Evolutionary conservation across 1,139 yeast genomes (phyloP).

Genomic region (Lodderomyces parapsilosis): DNA sequence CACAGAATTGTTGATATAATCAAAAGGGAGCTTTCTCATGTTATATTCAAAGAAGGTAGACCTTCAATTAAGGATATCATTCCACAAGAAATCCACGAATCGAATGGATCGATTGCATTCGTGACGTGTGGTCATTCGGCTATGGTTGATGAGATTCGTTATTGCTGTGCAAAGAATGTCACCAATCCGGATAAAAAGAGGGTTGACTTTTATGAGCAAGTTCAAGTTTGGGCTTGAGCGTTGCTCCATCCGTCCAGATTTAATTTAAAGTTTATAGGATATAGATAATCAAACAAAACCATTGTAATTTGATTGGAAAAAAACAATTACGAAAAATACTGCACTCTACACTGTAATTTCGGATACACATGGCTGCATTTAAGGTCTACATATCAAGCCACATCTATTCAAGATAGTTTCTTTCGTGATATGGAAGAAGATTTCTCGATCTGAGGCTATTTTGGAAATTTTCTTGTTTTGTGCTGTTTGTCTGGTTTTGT

Average conservation of each 20-base stretch:
- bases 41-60: slow-evolving; percentile 32
- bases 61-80: slow-evolving; percentile 31
- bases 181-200: slow-evolving; percentile 26
- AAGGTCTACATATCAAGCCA: too few relatives aligned
- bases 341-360: too few relatives aligned
- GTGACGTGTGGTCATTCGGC: slow-evolving; percentile 54
- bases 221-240: slow-evolving; percentile 38
- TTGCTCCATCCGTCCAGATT: too few relatives aligned
- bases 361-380: too few relatives aligned
- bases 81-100: slow-evolving; percentile 24
- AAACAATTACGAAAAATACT: too few relatives aligned
- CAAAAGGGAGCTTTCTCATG: slow-evolving; percentile 25
- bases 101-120: slow-evolving; percentile 39
- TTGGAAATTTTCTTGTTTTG: too few relatives aligned
- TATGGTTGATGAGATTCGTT: slow-evolving; percentile 52
- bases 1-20: slow-evolving; percentile 9
- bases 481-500: not conserved
- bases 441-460: too few relatives aligned
- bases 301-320: too few relatives aligned
- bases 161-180: slow-evolving; percentile 28
- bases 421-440: too few relatives aligned
- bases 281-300: too few relatives aligned
- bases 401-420: too few relatives aligned
- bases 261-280: too few relatives aligned
- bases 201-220: slow-evolving; percentile 38